Base-by-base conservation (phyloP, 176 grass and related monocot species). In the Musa troglodytarum region DNA sequence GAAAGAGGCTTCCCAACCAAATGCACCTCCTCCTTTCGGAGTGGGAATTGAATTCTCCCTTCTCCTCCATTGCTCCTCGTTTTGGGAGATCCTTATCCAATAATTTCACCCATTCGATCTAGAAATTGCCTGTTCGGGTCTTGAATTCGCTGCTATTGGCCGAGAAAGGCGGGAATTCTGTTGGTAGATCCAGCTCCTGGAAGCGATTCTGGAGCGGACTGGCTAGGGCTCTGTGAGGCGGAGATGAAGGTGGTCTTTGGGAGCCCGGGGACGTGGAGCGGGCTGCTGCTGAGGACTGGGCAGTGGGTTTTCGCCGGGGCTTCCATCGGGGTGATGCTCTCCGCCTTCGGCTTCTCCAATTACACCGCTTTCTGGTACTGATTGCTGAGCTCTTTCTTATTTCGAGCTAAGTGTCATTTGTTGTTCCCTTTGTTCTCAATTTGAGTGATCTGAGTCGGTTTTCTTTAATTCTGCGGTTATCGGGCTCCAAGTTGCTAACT, bases 321-420 rank as follows among this genome's bases (percentile, higher is more conserved):
- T 53, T 96, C 85, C 52, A 80, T 96, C 78, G 86, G 80, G 71
- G 80, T 80, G 69, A 96, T 92, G 92, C 50, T 80, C 68, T 88
- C 89, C 72, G 89, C 85, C 29, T 26, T 77, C 14, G 89, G 87
- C 13, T 96, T 92, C 87, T 76, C 89, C 70, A 87, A 73, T 86
- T 96, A 92, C 92, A 92, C 92, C 65, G 89, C 92, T 82, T 96
- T 92, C 82, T 96, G 89, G 92, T 96, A 84, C 72, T 53, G 17
- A 1, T 73, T 10, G 64, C 58, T 16, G 9, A 79, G 70, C 1
- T 61, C 68, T 72, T 69, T 68, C 55, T 25, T 23, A 10, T 73
- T 72, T 23, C 10, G 16, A 16, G 16, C n/a, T 73, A 2, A 2
- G 21, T 22, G 12, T 21, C 70, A 22, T 2, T 20, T 8, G 11